Percentiles rank a stretch among this genome's conserved stretches.
Evolutionary conservation across 2,329 filamentous ascomycete genomes (phyloP).

Genomic region (Xylariaceae sp.): DNA sequence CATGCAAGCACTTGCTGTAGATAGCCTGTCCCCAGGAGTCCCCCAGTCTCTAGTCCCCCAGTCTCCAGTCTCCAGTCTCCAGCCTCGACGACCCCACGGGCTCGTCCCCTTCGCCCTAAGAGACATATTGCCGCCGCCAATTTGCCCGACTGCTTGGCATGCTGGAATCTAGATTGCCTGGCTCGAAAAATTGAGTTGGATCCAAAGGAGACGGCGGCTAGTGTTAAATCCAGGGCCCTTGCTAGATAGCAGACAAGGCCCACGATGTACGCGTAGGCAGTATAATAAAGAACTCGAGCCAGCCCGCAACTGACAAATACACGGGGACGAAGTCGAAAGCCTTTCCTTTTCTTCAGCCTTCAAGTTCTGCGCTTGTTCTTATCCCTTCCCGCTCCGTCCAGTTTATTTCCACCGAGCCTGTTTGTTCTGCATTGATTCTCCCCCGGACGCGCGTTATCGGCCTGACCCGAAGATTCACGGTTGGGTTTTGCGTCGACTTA

Average conservation of each 20-base stretch:
- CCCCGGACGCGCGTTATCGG: background rate
- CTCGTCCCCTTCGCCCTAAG: background rate
- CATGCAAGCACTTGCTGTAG: too few species aligned
- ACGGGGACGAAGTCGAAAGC: background rate
- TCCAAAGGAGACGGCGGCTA: constrained; percentile 1
- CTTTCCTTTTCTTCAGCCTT: background rate
- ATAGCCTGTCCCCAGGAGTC: too few species aligned
- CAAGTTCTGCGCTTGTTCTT: background rate
- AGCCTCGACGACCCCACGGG: background rate
- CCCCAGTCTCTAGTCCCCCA: too few species aligned
- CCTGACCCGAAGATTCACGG: background rate
- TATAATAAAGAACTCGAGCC: background rate
- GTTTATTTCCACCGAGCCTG: background rate
- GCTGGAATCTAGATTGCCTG: background rate
- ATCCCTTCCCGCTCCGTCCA: background rate
- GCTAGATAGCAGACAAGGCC: background rate
- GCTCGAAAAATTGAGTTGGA: constrained; percentile 5
- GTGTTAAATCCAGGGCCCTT: background rate
- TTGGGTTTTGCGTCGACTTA: background rate
- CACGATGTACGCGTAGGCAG: constrained; percentile 18
- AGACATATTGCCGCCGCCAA: background rate
- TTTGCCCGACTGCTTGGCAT: background rate
- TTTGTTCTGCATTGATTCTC: background rate
- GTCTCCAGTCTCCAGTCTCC: background rate
- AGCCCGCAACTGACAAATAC: background rate